A percentile compares a stretch with the other conserved stretches of the same genome.
Conservation (phyloP, 768 basidiomycete genomes). For the Xerocomellus dryophilus region DNA sequence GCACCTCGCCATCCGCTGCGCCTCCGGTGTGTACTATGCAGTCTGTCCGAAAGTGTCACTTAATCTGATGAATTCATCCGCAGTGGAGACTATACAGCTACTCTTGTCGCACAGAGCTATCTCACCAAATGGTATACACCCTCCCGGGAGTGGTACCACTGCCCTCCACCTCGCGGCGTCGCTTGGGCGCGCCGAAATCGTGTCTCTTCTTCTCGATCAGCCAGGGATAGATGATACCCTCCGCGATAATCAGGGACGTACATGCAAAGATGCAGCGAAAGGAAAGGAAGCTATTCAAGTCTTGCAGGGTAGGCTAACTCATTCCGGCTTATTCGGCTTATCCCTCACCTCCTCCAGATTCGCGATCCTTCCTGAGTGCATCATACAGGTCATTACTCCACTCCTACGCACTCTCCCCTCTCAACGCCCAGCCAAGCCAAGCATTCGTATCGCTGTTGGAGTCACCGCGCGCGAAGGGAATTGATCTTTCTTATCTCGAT, state of each 20-base stretch:
- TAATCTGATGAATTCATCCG: constrained; percentile 2
- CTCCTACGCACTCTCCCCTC: constrained; percentile 66
- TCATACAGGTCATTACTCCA: constrained; percentile 71
- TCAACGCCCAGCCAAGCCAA: constrained; percentile 37
- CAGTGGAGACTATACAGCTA: constrained; percentile 65
- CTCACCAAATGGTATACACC: constrained; percentile 75
- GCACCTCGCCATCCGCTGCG: constrained; percentile 82
- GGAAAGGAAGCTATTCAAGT: constrained; percentile 61
- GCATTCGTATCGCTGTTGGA: constrained; percentile 57
- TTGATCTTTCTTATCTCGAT: constrained; percentile 81
- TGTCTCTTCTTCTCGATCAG: constrained; percentile 75
- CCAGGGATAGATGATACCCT: constrained; percentile 77
- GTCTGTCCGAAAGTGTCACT: background rate
- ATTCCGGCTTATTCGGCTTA: background rate
- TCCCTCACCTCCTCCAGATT: constrained; percentile 48
- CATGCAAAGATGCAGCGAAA: constrained; percentile 69
- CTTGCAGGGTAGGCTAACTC: constrained; percentile 57
- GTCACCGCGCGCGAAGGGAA: constrained; percentile 62
- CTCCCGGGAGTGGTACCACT: constrained; percentile 66
- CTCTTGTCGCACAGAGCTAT: constrained; percentile 72
- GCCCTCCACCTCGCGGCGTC: constrained; percentile 73
- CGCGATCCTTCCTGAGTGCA: constrained; percentile 70
- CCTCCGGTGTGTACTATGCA: constrained; percentile 50
- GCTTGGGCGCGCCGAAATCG: constrained; percentile 68
- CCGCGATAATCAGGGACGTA: constrained; percentile 62